These are phyloP conservation scores for Colletotrichum magnum DNA, from an alignment of 2,329 filamentous ascomycete genomes.

Conservation along the genomic window DNA sequence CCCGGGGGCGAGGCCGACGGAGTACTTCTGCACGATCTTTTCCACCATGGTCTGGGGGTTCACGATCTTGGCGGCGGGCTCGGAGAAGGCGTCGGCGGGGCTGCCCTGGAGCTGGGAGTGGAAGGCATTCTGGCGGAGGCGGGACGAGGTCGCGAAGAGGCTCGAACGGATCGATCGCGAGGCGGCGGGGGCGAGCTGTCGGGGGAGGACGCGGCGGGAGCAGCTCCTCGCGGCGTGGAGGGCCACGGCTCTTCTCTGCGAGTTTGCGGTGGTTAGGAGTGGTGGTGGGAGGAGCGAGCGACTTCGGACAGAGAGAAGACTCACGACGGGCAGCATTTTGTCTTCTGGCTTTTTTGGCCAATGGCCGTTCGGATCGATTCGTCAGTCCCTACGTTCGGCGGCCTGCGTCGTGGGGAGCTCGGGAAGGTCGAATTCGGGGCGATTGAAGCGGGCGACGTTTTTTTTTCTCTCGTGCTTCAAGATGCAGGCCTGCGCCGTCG, in stretches of 20 bases:
- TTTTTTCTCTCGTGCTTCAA: background rate
- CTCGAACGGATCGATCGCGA: slow-evolving; percentile 24
- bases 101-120: slow-evolving; percentile 74
- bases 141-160: slow-evolving; percentile 35
- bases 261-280: background rate
- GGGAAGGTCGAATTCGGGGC: background rate
- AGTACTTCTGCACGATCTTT: slow-evolving; percentile 90
- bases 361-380: background rate
- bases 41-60: slow-evolving; percentile 86
- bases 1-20: slow-evolving; percentile 80
- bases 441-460: background rate
- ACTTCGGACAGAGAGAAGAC: background rate
- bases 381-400: background rate
- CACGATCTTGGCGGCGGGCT: slow-evolving; percentile 54
- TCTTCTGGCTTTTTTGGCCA: background rate
- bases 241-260: slow-evolving; percentile 48
- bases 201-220: slow-evolving; percentile 65
- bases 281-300: background rate
- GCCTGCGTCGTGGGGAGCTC: background rate
- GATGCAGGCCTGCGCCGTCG: slow-evolving; percentile 4
- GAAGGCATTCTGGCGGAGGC: slow-evolving; percentile 67
- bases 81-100: slow-evolving; percentile 66
- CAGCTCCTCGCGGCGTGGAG: slow-evolving; percentile 45
- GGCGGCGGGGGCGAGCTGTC: slow-evolving; percentile 25
- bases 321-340: slow-evolving; percentile 39